phyloP scores from a whole-genome alignment of 208 protist genomes.

The Leishmania tarentolae region DNA sequence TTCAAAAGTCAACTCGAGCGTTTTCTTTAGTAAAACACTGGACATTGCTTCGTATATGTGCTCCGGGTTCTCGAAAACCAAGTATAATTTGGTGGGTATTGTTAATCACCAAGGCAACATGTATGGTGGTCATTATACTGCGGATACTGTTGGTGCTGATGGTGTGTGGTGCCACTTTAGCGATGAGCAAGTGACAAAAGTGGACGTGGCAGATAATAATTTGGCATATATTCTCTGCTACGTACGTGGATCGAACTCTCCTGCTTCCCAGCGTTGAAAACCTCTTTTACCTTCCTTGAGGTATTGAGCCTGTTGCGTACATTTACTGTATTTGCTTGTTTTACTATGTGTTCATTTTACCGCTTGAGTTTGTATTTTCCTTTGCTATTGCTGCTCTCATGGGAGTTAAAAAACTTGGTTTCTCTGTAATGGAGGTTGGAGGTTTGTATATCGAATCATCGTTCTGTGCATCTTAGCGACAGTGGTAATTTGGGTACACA shows the following conservation, averaged over 20 bases:
- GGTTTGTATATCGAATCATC: background rate
- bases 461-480: background rate
- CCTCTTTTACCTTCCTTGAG: background rate
- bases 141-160: constrained; percentile 59
- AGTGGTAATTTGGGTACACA: background rate
- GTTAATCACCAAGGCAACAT: constrained; percentile 92
- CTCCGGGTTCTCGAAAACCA: constrained; percentile 39
- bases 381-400: background rate
- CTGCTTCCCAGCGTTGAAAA: background rate
- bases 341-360: background rate
- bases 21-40: constrained; percentile 73
- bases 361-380: constrained; percentile 5
- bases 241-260: constrained; percentile 11
- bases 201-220: constrained; percentile 42
- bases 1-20: constrained; percentile 56
- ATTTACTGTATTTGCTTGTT: constrained; percentile 18
- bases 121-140: constrained; percentile 93
- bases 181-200: constrained; percentile 66
- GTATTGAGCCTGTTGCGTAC: background rate
- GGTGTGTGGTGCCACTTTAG: constrained; percentile 85
- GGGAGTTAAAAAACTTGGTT: background rate
- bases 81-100: constrained; percentile 83
- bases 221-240: constrained; percentile 90
- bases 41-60: constrained; percentile 75
- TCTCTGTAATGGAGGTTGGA: background rate